phyloP scores from a whole-genome alignment of 805 yeast genomes.

The Metschnikowia koreensis region DNA sequence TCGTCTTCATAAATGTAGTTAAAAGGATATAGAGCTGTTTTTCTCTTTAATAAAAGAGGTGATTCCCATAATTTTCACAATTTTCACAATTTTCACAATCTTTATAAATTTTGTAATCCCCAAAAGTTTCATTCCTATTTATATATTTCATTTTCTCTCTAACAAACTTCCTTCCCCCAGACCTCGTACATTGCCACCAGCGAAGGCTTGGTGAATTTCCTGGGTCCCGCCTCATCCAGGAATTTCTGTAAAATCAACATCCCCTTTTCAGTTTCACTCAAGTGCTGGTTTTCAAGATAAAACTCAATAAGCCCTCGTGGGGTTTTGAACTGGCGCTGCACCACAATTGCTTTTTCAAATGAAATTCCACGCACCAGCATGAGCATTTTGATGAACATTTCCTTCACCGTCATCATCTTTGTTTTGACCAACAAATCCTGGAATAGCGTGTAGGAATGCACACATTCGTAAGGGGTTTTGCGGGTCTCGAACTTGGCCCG shows the following conservation, averaged over 20 bases:
- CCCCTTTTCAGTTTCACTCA: slow-evolving; percentile 25
- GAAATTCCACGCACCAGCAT: slow-evolving; percentile 81
- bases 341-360: slow-evolving; percentile 76
- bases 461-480: slow-evolving; percentile 33
- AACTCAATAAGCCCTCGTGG: slow-evolving; percentile 59
- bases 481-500: slow-evolving; percentile 41
- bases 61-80: not conserved
- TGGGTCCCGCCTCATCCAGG: slow-evolving; percentile 46
- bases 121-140: not conserved
- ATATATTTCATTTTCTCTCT: not conserved
- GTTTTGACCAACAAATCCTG: slow-evolving; percentile 70
- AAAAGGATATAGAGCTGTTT: too few relatives aligned
- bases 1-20: too few relatives aligned
- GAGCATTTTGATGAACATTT: slow-evolving; percentile 70
- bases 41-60: not conserved
- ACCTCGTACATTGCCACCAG: slow-evolving; percentile 53
- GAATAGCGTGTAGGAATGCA: slow-evolving; percentile 42
- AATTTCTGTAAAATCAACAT: slow-evolving; percentile 30
- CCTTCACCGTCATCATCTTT: slow-evolving; percentile 67
- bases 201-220: slow-evolving; percentile 50
- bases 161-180: slow-evolving; percentile 47
- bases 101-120: too few relatives aligned
- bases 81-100: too few relatives aligned
- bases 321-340: slow-evolving; percentile 71
- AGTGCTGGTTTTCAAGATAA: slow-evolving; percentile 30